Evolutionary conservation across 768 basidiomycete species (phyloP), one percentile per base, ranked within the genome.

Genomic region (Leccinum olivaceopallidum): DNA sequence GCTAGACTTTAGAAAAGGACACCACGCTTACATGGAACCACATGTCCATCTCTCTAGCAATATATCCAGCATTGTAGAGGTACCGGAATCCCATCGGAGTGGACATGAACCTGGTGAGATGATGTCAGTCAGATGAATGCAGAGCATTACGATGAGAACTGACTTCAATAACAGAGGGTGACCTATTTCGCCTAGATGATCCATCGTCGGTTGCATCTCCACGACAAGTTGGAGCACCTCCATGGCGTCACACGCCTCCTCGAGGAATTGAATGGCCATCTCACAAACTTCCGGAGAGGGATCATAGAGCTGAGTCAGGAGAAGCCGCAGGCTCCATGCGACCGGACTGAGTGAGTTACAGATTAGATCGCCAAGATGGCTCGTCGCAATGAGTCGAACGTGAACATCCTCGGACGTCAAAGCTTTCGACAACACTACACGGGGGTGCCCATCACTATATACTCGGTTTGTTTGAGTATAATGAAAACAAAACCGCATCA

Each of bases 261-360:
- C 90, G 6, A 99, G 81, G 69, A 89, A 91, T 60, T 87, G 86
- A 18, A 97, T 92, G 7, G 97, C 94, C 62, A 92, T 80, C 76
- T 94, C 89, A 69, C 92, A 91, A 2, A 99, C 94, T 71, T 95
- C 93, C 20, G 88, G 79, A 0, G 89, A 85, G 6, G 94, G 92
- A 68, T 99, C 97, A 72, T 98, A 99, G 12, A 98, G 79, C 73
- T 99, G 97, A 0, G 96, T 98, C 20, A 98, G 81, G 36, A 99
- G 86, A 10, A 98, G 83, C 7, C 92, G 86, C 48, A 98, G 79
- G 14, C 88, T 92, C 97, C 96, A 99, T 1, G 89, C 83, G 66
- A 90, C 88, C 0, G 90, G 85, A 37, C 76, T 84, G 7, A 70
- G 61, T 54, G 83, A 83, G 63, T 78, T 81, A 34, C 86, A 87